Evolutionary conservation across 345 rosid species (phyloP), one percentile per base, ranked within the genome.

Genomic region (Eucalyptus cloeziana): DNA sequence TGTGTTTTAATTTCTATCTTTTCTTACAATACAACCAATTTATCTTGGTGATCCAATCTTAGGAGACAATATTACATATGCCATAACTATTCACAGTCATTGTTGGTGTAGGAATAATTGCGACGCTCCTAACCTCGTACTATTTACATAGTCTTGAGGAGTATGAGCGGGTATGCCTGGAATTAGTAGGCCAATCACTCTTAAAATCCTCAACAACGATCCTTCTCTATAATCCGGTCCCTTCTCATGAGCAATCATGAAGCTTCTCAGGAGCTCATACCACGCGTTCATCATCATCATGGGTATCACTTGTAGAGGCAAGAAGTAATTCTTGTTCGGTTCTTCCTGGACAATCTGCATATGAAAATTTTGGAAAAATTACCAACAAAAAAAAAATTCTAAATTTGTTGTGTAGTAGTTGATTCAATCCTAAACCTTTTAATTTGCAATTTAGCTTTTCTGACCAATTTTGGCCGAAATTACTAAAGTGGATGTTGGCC

Each of bases 281-380:
- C 87, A 19, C 9, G 96, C 96, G 40, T 91, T 93, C 81, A 92
- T 17, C 15, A 62, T 21, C 93, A 92, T 94, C 4, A 40, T 40
- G 40, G 97, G 96, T 45, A 94, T 37, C 3, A 56, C 89, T 94
- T 93, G 93, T 27, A 92, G 19, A 49, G 91, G 49, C n/a, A 86
- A 91, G 87, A 94, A 96, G 92, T 95, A 95, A 89, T 95, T 95
- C 93, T 93, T 95, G 91, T 95, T 95, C 13, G 98, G 97, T 76
- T 93, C 96, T 56, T 96, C 98, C 40, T 50, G 13, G 67, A 94
- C 40, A 22, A 95, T 91, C 96, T 95, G 90, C 25, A 25, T 27
- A 4, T 15, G 86, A 64, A 10, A 88, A 16, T 0, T 64, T 86
- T 16, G 86, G 86, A 9, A 88, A 64, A 64, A 64, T 64, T 64